Base-by-base conservation (phyloP, 495 filamentous ascomycete genomes). In the Penicillium atrosanguineum region DNA sequence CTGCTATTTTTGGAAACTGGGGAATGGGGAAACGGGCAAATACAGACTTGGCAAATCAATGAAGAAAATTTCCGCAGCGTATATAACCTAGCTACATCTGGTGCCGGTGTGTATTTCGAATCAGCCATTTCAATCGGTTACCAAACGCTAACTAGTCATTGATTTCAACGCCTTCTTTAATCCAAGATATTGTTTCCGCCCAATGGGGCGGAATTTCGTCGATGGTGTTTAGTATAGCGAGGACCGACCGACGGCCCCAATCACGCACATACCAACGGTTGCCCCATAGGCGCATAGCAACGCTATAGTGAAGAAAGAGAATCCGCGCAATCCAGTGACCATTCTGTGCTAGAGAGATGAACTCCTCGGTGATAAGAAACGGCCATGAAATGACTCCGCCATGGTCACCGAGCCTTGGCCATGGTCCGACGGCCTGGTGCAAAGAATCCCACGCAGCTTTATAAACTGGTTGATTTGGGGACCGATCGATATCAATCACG, bases 341-440 rank as follows among this genome's bases (percentile, higher is more conserved):
- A 3, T 64, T 46, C 28, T 69, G 60, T 0, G 72, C 48, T 0
- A 69, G 34, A 4, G 47, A 26, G 15, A 71, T 57, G 20, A 61
- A 72, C 0, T 55, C 50, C 6, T 72, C 68, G 28, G 52, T 53
- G 48, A 75, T 62, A 19, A 68, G 64, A 12, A 73, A 59, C 0
- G 72, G 72, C 60, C 65, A 73, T 12, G 69, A 63, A n/a, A 73
- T 66, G 16, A 69, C 47, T 12, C 72, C 72, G 14, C 72, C 72
- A 9, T 69, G 54, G 7, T 55, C 44, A 11, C 64, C 61, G 1
- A 63, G 61, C 16, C 64, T 56, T 1, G 72, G 72, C 69, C 72
- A 75, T 15, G 62, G 63, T 28, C 65, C 56, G 43, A 72, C 53
- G 14, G 63, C 61, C 4, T 69, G 64, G 1, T 65, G 45, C 0